These are phyloP conservation scores for Saccharomycopsis crataegensis DNA, from an alignment of 1,139 yeast genomes.

Conservation along the genomic window DNA sequence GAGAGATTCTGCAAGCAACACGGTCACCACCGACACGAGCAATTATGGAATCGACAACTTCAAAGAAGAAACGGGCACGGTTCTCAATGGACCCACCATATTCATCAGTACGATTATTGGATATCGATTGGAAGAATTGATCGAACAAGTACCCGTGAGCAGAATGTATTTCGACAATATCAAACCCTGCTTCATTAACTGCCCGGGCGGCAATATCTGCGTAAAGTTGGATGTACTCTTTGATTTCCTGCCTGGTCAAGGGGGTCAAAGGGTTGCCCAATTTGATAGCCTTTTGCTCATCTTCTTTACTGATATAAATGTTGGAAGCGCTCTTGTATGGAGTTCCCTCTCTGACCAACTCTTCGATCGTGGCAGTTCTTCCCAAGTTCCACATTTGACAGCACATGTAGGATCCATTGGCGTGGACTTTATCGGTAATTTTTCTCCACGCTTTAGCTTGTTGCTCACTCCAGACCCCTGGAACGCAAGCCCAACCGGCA, in stretches of 20 bases:
- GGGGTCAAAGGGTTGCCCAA: conserved; percentile 30
- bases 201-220: conserved; percentile 33
- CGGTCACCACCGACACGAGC: conserved; percentile 26
- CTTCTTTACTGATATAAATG: conserved; percentile 31
- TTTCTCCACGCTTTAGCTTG: conserved; percentile 34
- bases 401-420: conserved; percentile 29
- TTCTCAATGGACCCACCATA: conserved; percentile 66
- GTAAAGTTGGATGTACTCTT: conserved; percentile 30
- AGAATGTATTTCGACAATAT: conserved; percentile 59
- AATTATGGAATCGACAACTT: conserved; percentile 45
- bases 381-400: conserved; percentile 38
- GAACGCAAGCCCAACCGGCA: conserved; percentile 34
- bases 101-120: conserved; percentile 57
- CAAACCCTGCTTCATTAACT: conserved; percentile 44
- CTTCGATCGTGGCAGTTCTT: conserved; percentile 34
- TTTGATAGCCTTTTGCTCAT: conserved; percentile 28
- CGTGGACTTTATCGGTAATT: conserved; percentile 31
- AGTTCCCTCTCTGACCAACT: conserved; percentile 31
- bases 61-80: conserved; percentile 50
- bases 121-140: conserved; percentile 44
- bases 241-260: conserved; percentile 32
- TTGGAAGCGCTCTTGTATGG: conserved; percentile 32
- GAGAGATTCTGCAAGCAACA: conserved; percentile 55
- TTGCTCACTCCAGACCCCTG: conserved; percentile 40
- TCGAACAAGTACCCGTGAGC: conserved; percentile 70